These are phyloP conservation scores for Pseudonitzschia multiseries DNA, from an alignment of 108 stramenopile species.

Conservation along the genomic window DNA sequence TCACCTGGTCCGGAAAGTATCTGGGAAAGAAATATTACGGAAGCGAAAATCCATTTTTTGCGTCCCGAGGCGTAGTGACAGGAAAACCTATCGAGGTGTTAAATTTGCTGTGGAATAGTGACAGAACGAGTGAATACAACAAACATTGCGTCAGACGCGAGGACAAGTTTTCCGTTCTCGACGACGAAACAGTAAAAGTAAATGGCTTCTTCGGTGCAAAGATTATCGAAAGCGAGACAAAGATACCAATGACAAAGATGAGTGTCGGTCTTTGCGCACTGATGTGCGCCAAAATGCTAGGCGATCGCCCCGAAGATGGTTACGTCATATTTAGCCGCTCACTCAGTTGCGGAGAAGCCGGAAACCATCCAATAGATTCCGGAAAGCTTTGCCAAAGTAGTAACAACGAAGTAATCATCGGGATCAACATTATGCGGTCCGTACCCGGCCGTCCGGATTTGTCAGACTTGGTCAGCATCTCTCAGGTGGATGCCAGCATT, in stretches of 20 bases:
- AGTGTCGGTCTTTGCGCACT: constrained; percentile 42
- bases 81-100: constrained; percentile 38
- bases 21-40: constrained; percentile 26
- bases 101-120: constrained; percentile 49
- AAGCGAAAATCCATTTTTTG: constrained; percentile 37
- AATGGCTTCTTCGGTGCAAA: constrained; percentile 33
- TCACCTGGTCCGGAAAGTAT: constrained; percentile 43
- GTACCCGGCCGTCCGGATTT: constrained; percentile 44
- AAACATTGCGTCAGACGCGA: constrained; percentile 38
- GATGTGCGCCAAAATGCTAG: constrained; percentile 45
- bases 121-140: constrained; percentile 55
- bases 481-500: constrained; percentile 47
- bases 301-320: constrained; percentile 32
- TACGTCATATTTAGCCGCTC: constrained; percentile 52
- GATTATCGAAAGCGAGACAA: constrained; percentile 52
- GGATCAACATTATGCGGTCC: constrained; percentile 51
- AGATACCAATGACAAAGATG: constrained; percentile 49
- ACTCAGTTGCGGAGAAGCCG: constrained; percentile 7
- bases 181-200: constrained; percentile 13
- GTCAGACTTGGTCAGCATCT: constrained; percentile 46
- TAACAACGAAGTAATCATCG: constrained; percentile 55
- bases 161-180: constrained; percentile 21
- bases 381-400: constrained; percentile 11
- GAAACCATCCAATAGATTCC: not conserved
- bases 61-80: constrained; percentile 41